Evolutionary conservation across 1,284 basidiomycete species (phyloP).

Genomic region (Ceratobasidium papillatum): DNA sequence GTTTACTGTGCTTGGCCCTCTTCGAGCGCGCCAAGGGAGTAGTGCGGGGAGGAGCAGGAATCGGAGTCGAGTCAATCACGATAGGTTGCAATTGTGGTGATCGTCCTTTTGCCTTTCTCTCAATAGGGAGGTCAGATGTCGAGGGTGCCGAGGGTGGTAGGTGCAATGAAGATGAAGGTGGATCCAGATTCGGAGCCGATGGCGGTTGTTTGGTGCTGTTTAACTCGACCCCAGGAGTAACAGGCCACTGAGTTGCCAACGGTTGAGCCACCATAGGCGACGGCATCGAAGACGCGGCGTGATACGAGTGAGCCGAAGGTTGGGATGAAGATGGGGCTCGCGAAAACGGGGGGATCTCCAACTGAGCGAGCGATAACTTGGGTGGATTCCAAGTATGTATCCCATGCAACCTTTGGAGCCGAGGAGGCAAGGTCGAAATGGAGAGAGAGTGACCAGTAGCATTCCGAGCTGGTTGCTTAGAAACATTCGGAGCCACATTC

Average conservation of each 20-base stretch:
- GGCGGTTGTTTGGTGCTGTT: neutral
- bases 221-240: neutral
- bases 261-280: neutral
- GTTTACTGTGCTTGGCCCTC: neutral
- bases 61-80: neutral
- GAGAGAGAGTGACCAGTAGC: neutral
- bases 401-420: slow-evolving; percentile 21
- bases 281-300: neutral
- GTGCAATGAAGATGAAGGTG: neutral
- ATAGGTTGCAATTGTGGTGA: slow-evolving; percentile 1
- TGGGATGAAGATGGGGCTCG: neutral
- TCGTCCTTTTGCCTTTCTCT: neutral
- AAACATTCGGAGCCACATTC: slow-evolving; percentile 7
- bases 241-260: neutral
- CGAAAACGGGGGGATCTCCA: neutral
- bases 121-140: neutral
- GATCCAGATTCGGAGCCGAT: neutral
- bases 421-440: slow-evolving; percentile 6
- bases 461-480: neutral
- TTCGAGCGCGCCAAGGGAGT: slow-evolving; percentile 10
- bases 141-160: neutral
- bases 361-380: neutral
- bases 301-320: neutral
- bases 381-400: neutral
- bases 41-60: slow-evolving; percentile 15